phyloP scores from a whole-genome alignment of 306 rosid genomes.

The Cicer judaicum region DNA sequence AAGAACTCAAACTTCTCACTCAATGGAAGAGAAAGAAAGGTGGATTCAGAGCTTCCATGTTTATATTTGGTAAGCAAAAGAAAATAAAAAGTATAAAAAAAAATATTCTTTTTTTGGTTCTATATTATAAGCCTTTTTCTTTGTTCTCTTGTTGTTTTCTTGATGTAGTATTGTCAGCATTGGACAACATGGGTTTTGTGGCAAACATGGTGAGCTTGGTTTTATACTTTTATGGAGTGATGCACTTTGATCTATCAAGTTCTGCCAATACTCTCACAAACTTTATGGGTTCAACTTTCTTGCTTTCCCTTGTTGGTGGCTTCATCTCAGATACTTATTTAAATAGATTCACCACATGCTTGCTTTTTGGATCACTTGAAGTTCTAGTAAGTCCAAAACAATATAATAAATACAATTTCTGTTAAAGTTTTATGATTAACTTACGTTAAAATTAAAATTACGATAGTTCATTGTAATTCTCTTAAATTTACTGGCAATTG shows the following conservation, averaged over 20 bases:
- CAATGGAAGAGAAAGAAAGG: slow-evolving; percentile 58
- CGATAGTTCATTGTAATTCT: too few species aligned
- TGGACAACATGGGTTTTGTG: slow-evolving; percentile 88
- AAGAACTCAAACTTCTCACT: slow-evolving; percentile 51
- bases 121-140: background rate
- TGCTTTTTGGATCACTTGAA: slow-evolving; percentile 71
- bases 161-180: slow-evolving; percentile 61
- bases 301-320: slow-evolving; percentile 80
- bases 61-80: slow-evolving; percentile 64
- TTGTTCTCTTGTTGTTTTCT: background rate
- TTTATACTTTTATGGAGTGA: slow-evolving; percentile 60
- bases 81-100: background rate
- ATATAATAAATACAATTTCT: too few species aligned
- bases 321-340: slow-evolving; percentile 83
- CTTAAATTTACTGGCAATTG: too few species aligned
- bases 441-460: too few species aligned
- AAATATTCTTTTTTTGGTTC: background rate
- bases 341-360: slow-evolving; percentile 67
- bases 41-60: slow-evolving; percentile 73
- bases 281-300: slow-evolving; percentile 75
- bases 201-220: slow-evolving; percentile 85
- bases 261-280: slow-evolving; percentile 86
- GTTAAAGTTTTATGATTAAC: too few species aligned
- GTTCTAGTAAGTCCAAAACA: slow-evolving; percentile 53
- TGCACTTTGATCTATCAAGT: slow-evolving; percentile 64